A percentile compares a stretch with the other conserved stretches of the same genome.
These are phyloP conservation scores for Gilbertella persicaria DNA, from an alignment of 371 early-diverging fungal genomes.

Conservation along the genomic window DNA sequence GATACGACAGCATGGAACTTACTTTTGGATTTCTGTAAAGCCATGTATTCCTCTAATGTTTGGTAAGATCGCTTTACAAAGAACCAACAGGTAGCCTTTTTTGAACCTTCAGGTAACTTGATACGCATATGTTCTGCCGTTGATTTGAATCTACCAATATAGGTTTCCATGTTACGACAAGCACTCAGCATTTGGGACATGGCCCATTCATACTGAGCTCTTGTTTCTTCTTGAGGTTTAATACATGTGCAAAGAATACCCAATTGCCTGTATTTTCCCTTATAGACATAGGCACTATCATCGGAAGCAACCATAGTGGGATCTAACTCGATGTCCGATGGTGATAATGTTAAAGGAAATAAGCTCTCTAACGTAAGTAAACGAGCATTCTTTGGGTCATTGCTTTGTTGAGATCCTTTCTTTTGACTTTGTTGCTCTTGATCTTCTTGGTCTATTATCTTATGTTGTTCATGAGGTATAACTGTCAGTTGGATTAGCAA, in stretches of 20 bases:
- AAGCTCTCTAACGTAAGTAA: too few species aligned
- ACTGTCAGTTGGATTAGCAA: too few species aligned
- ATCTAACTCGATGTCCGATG: too few species aligned
- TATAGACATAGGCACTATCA: too few species aligned
- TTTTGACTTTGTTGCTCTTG: too few species aligned
- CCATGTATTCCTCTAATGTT: slow-evolving; percentile 1
- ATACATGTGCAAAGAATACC: background rate
- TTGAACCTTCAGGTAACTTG: background rate
- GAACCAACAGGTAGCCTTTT: background rate
- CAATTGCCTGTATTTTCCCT: background rate
- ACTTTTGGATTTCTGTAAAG: background rate
- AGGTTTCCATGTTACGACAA: slow-evolving; percentile 14
- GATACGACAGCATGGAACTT: background rate
- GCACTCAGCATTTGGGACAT: slow-evolving; percentile 2
- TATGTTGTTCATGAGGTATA: too few species aligned
- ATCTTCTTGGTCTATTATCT: too few species aligned
- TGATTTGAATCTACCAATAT: slow-evolving; percentile 3
- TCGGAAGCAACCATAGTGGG: too few species aligned
- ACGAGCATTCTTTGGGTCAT: too few species aligned
- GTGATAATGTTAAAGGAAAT: too few species aligned
- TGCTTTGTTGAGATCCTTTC: too few species aligned
- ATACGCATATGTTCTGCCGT: background rate
- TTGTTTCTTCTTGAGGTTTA: background rate
- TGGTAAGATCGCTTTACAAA: slow-evolving; percentile 1
- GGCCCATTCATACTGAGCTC: background rate